Evolutionary conservation across 192 early-diverging fungal species (phyloP), one percentile per base, ranked within the genome.

Genomic region (Umbelopsis sp.): DNA sequence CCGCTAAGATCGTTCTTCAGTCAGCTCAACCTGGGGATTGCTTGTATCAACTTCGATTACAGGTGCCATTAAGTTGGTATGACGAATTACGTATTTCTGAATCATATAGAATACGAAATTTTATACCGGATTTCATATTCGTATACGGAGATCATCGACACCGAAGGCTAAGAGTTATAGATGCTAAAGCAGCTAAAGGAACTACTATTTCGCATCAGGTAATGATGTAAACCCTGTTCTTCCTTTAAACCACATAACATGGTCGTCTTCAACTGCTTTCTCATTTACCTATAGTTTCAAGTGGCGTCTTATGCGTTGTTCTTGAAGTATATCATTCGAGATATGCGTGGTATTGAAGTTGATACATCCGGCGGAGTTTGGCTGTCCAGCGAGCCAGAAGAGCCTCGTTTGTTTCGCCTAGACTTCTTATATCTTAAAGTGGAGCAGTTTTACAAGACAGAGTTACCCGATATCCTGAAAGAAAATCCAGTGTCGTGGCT

Each of bases 41-140:
- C 0, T 49, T 76, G 9, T 76, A 71, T n/a, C 74, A 76, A 33
- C 52, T 76, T 20, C 58, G 64, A 33, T 66, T 71, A 4, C 22
- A 50, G 5, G 66, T 76, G 23, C 71, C 74, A 7, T 6, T 45
- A 2, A 37, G 22, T 46, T 76, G 73, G 25, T 72, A 76, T 49
- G 70, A 65, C 0, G 27, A 71, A 41, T 37, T 67, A 23, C 41
- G 41, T 4, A 67, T 76, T 48, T 16, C 52, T 18, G 4, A 25
- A 12, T 13, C 49, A 11, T 71, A 72, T 22, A 53, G 21, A 16
- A 52, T 76, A 21, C 22, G 49, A 21, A 45, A 27, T 37, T 68
- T 76, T 58, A 53, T 76, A 50, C 74, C 74, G 8, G 74, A 76
- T 53, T 71, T 76, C 23, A 71, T 76, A 6, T 44, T 66, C 16